Base-by-base conservation (phyloP, 176 grass and related monocot genomes). In the Stipa capillata region DNA sequence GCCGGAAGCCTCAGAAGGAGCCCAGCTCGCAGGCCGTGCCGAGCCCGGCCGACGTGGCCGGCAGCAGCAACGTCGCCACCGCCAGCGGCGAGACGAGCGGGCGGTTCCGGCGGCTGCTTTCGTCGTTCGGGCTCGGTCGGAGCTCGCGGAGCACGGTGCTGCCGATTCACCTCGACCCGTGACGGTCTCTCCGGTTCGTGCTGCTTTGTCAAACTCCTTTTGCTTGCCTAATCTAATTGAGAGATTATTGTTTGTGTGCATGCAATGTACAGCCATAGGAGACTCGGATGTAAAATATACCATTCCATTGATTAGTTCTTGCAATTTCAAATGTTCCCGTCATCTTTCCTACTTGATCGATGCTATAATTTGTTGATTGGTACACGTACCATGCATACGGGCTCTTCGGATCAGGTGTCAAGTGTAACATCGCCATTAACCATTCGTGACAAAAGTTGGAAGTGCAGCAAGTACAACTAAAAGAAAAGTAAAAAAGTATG, bases 41-140 rank as follows among this genome's bases (percentile, higher is more conserved):
- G 14, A 87, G 48, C 67, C 4, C 4, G 2, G 60, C 36, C 59
- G 66, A 41, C 31, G 79, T 2, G 32, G 36, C 2, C 10, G 52
- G 27, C 25, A 33, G 15, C 10, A 78, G 69, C 77, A 43, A 4
- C 2, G 28, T 14, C 28, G 50, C n/a, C 15, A 57, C 50, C 57
- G 8, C 1, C 28, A 29, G 27, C 48, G 89, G 89, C 13, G 89
- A 90, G 62, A 69, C 81, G 2, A 97, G 95, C 39, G 79, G 89
- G 10, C 89, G 92, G 14, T 88, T 94, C 37, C 92, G 85, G 37
- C 87, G 92, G 50, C 81, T 94, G 2, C 66, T 97, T 47, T 87
- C 90, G 68, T 97, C 94, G 55, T 97, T 97, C 84, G 81, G 89
- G 56, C 89, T 97, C 64, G 95, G 95, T 40, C 85, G 89, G 87